Evolutionary conservation across 345 rosid genomes (phyloP).

Genomic region (Gossypium raimondii): DNA sequence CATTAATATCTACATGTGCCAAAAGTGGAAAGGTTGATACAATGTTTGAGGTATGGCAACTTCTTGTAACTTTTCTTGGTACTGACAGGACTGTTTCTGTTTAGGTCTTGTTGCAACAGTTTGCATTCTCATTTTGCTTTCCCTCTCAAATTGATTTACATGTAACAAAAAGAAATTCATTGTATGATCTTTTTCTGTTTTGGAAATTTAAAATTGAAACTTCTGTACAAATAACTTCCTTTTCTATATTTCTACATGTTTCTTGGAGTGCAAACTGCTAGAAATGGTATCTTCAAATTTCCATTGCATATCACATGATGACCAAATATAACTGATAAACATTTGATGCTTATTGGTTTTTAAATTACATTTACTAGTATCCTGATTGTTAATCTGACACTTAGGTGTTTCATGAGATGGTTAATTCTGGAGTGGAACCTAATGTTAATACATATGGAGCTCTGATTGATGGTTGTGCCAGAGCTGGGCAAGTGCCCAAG

Average conservation of each 20-base stretch:
- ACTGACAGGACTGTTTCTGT: background rate
- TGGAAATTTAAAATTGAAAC: background rate
- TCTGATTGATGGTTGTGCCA: constrained; percentile 95
- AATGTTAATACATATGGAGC: constrained; percentile 92
- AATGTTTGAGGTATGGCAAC: constrained; percentile 77
- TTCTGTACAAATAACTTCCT: background rate
- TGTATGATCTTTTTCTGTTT: background rate
- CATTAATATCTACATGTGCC: constrained; percentile 87
- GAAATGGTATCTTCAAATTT: background rate
- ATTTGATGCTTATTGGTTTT: background rate
- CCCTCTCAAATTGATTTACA: background rate
- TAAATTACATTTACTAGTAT: background rate
- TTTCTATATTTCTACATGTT: background rate
- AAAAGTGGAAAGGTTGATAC: constrained; percentile 92
- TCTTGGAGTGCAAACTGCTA: constrained; percentile 1
- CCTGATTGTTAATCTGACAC: constrained; percentile 14
- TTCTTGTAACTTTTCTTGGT: constrained; percentile 22
- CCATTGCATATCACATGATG: constrained; percentile 4
- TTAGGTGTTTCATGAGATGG: constrained; percentile 93
- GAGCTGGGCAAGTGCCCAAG: constrained; percentile 92
- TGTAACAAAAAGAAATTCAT: background rate
- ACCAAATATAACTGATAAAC: background rate
- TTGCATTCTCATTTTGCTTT: constrained; percentile 2
- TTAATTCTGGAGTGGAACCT: constrained; percentile 85
- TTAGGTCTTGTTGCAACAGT: background rate